Conservation (phyloP, 176 grass and related monocot genomes). For the barley (Hordeum vulgare) region MorexV3_pseudomolecules_assembly NC_058524.1:615404840-615405339, state of each 20-base stretch:
- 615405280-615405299: not conserved
- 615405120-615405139: not conserved
- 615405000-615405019: not conserved
- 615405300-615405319: not conserved
- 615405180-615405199: not conserved
- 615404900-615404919: not conserved
- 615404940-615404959: not conserved
- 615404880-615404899: too few relatives aligned
- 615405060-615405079: slow-evolving; percentile 28
- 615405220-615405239: not conserved
- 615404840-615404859: not conserved
- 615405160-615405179: not conserved
- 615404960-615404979: not conserved
- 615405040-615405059: not conserved
- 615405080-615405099: slow-evolving; percentile 35
- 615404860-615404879: not conserved
- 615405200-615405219: not conserved
- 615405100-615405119: not conserved
- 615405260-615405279: not conserved
- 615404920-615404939: too few relatives aligned
- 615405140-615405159: too few relatives aligned
- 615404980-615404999: not conserved
- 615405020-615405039: not conserved
- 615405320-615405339: not conserved
- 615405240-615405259: not conserved